Evolutionary conservation across 352 stramenopile genomes (phyloP).

Genomic region (Globisporangium nunn): DNA sequence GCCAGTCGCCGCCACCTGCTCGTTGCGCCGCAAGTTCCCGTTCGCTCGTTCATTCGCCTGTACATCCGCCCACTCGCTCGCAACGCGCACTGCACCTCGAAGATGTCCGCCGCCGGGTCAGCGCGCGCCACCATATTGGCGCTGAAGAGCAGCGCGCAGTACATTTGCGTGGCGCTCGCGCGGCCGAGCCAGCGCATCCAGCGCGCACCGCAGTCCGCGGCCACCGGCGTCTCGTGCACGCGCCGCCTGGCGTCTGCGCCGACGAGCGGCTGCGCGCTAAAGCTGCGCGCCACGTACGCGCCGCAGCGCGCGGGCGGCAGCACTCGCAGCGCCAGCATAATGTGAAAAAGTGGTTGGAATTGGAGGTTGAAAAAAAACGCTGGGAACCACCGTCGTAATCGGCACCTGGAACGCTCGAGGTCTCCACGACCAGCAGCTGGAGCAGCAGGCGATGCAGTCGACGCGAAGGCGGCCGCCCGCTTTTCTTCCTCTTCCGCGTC

Average conservation of each 20-base stretch:
- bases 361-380: too few relatives aligned
- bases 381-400: too few relatives aligned
- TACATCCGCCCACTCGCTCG: too few relatives aligned
- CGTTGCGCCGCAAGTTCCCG: not conserved
- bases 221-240: constrained; percentile 46
- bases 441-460: too few relatives aligned
- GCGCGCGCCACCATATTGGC: constrained; percentile 59
- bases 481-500: too few relatives aligned
- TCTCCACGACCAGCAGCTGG: too few relatives aligned
- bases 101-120: constrained; percentile 39
- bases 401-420: too few relatives aligned
- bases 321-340: not conserved
- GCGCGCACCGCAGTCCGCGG: constrained; percentile 35
- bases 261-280: constrained; percentile 7
- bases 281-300: not conserved
- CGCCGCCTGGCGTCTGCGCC: constrained; percentile 22
- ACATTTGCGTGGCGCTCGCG: constrained; percentile 66
- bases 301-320: not conserved
- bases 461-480: too few relatives aligned
- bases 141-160: constrained; percentile 55
- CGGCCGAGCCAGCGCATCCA: constrained; percentile 56
- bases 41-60: too few relatives aligned
- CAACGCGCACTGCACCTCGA: constrained; percentile 21
- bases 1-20: constrained; percentile 36
- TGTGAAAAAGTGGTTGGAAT: too few relatives aligned